Base-by-base conservation (phyloP, 192 early-diverging fungal genomes). In the Coemansia sp. region DNA sequence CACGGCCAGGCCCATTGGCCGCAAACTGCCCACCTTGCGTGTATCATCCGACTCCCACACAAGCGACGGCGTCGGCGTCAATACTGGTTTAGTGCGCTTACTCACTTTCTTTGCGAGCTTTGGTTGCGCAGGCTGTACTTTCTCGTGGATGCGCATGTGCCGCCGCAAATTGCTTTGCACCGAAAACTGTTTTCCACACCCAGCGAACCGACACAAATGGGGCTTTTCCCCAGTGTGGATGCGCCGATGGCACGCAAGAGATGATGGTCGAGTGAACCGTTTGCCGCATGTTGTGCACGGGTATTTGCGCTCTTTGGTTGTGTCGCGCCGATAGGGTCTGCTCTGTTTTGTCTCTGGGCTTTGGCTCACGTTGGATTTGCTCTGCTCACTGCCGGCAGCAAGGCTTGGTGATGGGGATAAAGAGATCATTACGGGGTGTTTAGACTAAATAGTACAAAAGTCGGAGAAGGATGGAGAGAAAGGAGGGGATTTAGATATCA, bases 181-280 rank as follows among this genome's bases (percentile, higher is more conserved):
- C 8, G 73, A 74, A 26, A 85, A 85, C 22, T 74, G 70, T 42
- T 68, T 66, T 31, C 62, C 74, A 58, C 84, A 85, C 4, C 62
- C 59, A 0, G 63, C 64, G 37, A 71, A 74, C 17, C 57, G 46
- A 50, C 84, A 85, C n/a, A 40, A 25, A 54, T 85, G 79, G 1
- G 84, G 82, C 55, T 69, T 65, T 26, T 72, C 65, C 31, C 82
- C 84, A 0, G 84, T 85, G 59, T 85, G 84, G 17, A 63, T 73
- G 59, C 64, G 65, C n/a, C 64, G 52, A 63, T 85, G 84, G 64
- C 76, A 79, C 7, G 76, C 67, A 21, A 79, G 57, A 7, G 76
- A 79, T 46, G 67, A 69, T 6, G 76, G 76, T 3, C 76, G 63
- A 0, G 76, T 79, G 57, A 79, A 79, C 21, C 71, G 62, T 50